These are phyloP conservation scores for Casuarina glauca DNA, from an alignment of 306 rosid genomes.

Conservation along the genomic window DNA sequence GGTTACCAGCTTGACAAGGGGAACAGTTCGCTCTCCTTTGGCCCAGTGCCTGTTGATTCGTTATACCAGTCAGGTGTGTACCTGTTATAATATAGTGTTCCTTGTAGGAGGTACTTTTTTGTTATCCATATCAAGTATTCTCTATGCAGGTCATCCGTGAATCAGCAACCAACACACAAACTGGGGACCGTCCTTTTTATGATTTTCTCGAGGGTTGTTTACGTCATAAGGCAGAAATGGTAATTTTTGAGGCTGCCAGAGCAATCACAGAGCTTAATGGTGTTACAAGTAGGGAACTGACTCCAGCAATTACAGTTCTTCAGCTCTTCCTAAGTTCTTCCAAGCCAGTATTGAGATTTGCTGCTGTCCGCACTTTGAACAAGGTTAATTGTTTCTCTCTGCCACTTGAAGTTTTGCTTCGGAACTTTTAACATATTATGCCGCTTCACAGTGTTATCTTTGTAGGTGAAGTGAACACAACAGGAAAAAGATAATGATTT, in stretches of 20 bases:
- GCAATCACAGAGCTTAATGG: conserved; percentile 94
- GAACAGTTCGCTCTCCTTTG: conserved; percentile 94
- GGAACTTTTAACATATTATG: conserved; percentile 16
- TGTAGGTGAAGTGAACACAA: not conserved
- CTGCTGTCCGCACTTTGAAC: conserved; percentile 98
- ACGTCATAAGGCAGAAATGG: conserved; percentile 98
- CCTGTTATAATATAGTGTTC: conserved; percentile 16
- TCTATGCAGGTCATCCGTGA: conserved; percentile 80
- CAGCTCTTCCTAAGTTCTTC: conserved; percentile 97
- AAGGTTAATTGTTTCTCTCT: conserved; percentile 50
- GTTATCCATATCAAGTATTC: conserved; percentile 22
- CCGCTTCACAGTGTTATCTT: not conserved
- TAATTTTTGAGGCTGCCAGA: conserved; percentile 97
- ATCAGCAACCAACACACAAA: conserved; percentile 64
- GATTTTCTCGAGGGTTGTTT: conserved; percentile 98
- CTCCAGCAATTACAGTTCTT: conserved; percentile 97
- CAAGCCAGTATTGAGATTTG: conserved; percentile 97
- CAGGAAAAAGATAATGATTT: not conserved
- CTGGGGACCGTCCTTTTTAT: conserved; percentile 93
- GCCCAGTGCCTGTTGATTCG: conserved; percentile 97
- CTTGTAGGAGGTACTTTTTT: conserved; percentile 4
- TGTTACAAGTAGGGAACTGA: conserved; percentile 84
- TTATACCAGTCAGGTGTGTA: conserved; percentile 87
- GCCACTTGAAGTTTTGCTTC: conserved; percentile 11
- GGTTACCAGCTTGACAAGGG: conserved; percentile 97